phyloP scores from a whole-genome alignment of 2,329 filamentous ascomycete species.

The Tolypocladium album region DNA sequence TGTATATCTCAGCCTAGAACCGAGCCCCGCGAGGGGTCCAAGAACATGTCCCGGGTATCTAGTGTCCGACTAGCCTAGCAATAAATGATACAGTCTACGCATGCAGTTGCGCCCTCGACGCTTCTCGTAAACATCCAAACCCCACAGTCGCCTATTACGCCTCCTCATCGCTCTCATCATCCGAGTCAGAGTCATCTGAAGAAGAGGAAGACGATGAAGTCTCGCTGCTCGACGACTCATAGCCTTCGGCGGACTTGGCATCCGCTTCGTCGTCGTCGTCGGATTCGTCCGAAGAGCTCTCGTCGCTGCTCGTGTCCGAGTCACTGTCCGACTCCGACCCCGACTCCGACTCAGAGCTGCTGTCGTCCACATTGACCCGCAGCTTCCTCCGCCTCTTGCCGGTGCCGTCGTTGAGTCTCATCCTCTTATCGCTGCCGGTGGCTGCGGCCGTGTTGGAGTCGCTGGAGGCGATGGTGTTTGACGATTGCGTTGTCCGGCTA shows the following conservation, averaged over 20 bases:
- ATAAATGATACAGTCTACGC: constrained; percentile 5
- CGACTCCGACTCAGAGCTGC: constrained; percentile 20
- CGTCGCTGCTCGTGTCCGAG: constrained; percentile 23
- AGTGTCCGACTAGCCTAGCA: constrained; percentile 2
- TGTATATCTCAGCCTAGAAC: constrained; percentile 2
- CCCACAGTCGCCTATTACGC: constrained; percentile 1
- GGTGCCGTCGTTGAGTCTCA: constrained; percentile 34
- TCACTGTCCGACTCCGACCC: constrained; percentile 9
- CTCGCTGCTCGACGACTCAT: constrained; percentile 29
- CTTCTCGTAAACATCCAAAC: constrained; percentile 1
- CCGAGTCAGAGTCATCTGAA: constrained; percentile 22
- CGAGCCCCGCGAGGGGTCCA: constrained; percentile 3
- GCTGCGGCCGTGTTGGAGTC: constrained; percentile 13
- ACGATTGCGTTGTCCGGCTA: constrained; percentile 18
- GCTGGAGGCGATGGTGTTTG: constrained; percentile 16
- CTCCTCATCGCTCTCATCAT: constrained; percentile 12
- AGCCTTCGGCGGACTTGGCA: constrained; percentile 6
- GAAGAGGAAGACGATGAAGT: constrained; percentile 29
- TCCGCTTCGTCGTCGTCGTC: constrained; percentile 17
- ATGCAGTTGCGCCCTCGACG: neutral
- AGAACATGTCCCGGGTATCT: constrained; percentile 4
- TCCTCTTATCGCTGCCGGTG: constrained; percentile 24
- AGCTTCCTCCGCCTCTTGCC: constrained; percentile 42
- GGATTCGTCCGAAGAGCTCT: constrained; percentile 25
- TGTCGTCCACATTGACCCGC: constrained; percentile 33